A percentile compares a stretch with the other conserved stretches of the same genome.
Evolutionary conservation across 176 grass and related monocot genomes (phyloP).

Genomic region (Eleusine coracana): DNA sequence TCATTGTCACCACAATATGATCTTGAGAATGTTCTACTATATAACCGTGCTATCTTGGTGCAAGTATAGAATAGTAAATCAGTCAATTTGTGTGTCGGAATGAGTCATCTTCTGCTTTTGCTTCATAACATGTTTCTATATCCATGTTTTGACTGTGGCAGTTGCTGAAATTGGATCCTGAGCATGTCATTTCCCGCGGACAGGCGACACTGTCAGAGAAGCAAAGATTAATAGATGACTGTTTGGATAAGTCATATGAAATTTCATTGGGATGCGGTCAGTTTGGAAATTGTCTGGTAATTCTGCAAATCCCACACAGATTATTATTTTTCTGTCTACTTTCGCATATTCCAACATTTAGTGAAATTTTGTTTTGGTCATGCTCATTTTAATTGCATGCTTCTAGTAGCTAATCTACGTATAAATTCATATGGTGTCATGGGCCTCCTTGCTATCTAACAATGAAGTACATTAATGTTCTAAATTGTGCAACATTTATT

Average conservation of each 20-base stretch:
- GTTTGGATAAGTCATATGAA: constrained; percentile 67
- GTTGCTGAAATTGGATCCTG: constrained; percentile 81
- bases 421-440: background rate
- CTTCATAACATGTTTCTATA: constrained; percentile 3
- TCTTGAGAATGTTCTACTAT: background rate
- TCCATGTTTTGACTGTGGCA: constrained; percentile 37
- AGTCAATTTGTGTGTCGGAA: background rate
- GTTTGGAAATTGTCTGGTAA: constrained; percentile 91
- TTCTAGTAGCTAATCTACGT: background rate
- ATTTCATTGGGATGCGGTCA: constrained; percentile 65
- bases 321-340: background rate
- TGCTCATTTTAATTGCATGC: background rate
- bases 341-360: background rate
- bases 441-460: background rate
- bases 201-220: constrained; percentile 64
- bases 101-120: background rate
- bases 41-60: background rate
- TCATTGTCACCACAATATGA: constrained; percentile 12
- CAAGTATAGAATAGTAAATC: background rate
- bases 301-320: background rate
- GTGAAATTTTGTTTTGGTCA: background rate
- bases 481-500: background rate
- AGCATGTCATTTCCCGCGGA: constrained; percentile 62
- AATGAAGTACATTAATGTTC: background rate
- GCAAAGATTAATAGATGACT: constrained; percentile 75